phyloP scores from a whole-genome alignment of 768 basidiomycete species.

The Suillus subluteus region DNA sequence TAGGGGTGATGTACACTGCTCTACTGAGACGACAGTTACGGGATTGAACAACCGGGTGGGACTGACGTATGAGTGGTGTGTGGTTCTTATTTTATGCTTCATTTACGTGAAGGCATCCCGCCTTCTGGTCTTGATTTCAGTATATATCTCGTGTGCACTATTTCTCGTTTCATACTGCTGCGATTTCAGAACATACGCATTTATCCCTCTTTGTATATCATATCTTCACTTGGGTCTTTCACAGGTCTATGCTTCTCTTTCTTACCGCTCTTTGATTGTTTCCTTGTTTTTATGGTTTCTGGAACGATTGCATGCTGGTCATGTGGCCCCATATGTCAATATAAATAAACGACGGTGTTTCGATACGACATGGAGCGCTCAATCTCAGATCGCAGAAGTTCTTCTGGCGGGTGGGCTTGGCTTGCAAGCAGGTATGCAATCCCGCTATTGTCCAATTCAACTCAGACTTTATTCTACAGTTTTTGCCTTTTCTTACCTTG shows the following conservation, averaged over 20 bases:
- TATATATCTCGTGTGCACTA: constrained; percentile 20
- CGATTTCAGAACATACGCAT: constrained; percentile 18
- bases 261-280: constrained; percentile 9
- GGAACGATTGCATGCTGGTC: constrained; percentile 19
- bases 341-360: background rate
- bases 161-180: constrained; percentile 20
- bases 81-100: constrained; percentile 21
- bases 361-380: background rate
- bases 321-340: constrained; percentile 11
- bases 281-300: constrained; percentile 11
- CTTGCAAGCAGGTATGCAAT: background rate
- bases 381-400: background rate
- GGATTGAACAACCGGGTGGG: background rate
- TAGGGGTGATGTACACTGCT: constrained; percentile 14
- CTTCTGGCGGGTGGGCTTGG: background rate
- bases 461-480: background rate
- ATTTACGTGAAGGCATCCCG: constrained; percentile 20
- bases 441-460: background rate
- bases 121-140: constrained; percentile 20
- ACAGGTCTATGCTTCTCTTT: constrained; percentile 11
- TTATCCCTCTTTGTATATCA: constrained; percentile 17
- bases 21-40: background rate
- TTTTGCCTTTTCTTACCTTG: background rate
- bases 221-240: constrained; percentile 14
- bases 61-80: constrained; percentile 1